Evolutionary conservation across 208 protist genomes (phyloP).

Genomic region (Trypanosomatidae sp.): DNA sequence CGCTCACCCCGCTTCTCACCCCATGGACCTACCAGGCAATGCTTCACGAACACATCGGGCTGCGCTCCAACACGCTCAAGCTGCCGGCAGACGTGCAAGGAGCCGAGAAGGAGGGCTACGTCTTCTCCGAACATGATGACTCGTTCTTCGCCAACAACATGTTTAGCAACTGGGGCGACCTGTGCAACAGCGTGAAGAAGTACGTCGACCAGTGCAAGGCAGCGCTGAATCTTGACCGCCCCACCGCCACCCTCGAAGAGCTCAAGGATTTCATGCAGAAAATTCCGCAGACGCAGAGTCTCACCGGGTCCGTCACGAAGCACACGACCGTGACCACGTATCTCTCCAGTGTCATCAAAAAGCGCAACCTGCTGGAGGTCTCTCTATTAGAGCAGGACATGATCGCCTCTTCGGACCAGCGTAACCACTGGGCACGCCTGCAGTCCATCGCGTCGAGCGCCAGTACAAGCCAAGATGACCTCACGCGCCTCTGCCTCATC

Average conservation of each 20-base stretch:
- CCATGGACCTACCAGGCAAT: constrained; percentile 99
- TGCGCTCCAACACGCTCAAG: constrained; percentile 92
- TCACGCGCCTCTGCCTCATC: constrained; percentile 79
- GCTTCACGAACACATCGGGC: constrained; percentile 97
- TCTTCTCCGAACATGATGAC: constrained; percentile 93
- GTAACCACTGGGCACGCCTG: constrained; percentile 71
- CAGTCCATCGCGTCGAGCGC: constrained; percentile 41
- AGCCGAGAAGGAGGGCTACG: constrained; percentile 68
- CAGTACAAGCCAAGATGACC: constrained; percentile 38
- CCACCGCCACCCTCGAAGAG: constrained; percentile 87
- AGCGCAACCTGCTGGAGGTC: constrained; percentile 85
- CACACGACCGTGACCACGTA: constrained; percentile 79
- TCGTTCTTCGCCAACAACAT: constrained; percentile 95
- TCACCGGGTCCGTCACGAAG: constrained; percentile 83
- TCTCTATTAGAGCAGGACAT: constrained; percentile 97
- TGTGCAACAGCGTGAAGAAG: constrained; percentile 94
- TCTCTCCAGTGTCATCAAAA: constrained; percentile 82
- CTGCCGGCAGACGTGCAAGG: constrained; percentile 47
- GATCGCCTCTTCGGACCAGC: constrained; percentile 53
- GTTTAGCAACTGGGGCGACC: constrained; percentile 97
- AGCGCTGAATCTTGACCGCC: constrained; percentile 74
- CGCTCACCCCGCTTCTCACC: constrained; percentile 96
- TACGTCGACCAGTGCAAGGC: constrained; percentile 94
- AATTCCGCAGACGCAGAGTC: constrained; percentile 78
- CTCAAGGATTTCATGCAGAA: constrained; percentile 86